Evolutionary conservation across 176 grass and related monocot species (phyloP).

Genomic region (Sorghum bicolor): DNA sequence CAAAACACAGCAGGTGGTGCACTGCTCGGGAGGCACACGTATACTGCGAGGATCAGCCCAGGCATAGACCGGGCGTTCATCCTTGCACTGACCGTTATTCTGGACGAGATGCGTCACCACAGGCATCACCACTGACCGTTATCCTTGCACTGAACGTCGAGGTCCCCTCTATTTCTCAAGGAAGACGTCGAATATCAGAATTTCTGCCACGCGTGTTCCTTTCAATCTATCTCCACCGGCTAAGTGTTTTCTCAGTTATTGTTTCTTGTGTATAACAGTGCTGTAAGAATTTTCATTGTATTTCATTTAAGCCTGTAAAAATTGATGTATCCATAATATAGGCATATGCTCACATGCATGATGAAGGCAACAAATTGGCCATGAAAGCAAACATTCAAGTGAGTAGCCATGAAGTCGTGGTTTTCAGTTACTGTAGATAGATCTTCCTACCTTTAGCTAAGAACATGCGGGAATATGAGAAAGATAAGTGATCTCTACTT

Average conservation of each 20-base stretch:
- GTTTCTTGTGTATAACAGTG: background rate
- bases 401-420: background rate
- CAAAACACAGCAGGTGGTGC: background rate
- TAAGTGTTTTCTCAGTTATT: background rate
- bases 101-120: constrained; percentile 44
- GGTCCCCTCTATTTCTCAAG: too few relatives aligned
- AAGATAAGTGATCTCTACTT: background rate
- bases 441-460: background rate
- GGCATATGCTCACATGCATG: background rate
- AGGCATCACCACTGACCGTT: too few relatives aligned
- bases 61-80: constrained; percentile 54
- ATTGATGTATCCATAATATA: background rate
- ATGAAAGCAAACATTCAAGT: background rate
- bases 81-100: constrained; percentile 40
- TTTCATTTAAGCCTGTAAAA: background rate
- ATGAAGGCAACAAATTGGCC: background rate
- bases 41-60: constrained; percentile 30
- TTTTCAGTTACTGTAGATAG: background rate
- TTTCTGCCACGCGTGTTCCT: background rate
- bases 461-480: background rate
- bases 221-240: background rate
- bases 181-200: background rate
- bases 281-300: too few relatives aligned
- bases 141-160: too few relatives aligned
- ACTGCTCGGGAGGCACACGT: constrained; percentile 28